Conservation (phyloP, 1,139 yeast species). For the Sugiyamaella castrensis region DNA sequence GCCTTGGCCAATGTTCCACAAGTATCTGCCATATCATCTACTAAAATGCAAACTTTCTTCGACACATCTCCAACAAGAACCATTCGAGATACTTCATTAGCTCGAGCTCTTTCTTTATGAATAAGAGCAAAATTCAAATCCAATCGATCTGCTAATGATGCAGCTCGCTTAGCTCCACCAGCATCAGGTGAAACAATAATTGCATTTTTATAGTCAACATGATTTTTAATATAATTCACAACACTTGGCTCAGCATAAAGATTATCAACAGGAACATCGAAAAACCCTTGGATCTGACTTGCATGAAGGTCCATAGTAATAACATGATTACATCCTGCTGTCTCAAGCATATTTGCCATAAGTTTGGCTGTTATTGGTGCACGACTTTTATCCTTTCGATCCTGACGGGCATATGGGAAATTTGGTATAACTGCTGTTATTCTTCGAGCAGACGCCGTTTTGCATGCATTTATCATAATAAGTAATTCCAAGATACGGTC, state of each 20-base stretch:
- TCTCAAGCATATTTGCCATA: constrained; percentile 90
- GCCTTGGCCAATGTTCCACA: constrained; percentile 97
- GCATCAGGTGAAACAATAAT: constrained; percentile 97
- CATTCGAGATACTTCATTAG: constrained; percentile 93
- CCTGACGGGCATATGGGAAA: constrained; percentile 97
- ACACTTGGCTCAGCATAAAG: constrained; percentile 95
- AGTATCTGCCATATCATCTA: constrained; percentile 98
- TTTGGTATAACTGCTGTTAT: constrained; percentile 94
- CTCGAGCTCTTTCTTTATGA: constrained; percentile 93
- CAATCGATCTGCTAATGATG: constrained; percentile 87
- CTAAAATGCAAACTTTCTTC: constrained; percentile 81
- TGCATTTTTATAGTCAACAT: constrained; percentile 62
- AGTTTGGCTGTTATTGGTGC: constrained; percentile 97
- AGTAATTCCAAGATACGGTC: constrained; percentile 83
- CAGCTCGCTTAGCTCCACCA: constrained; percentile 98
- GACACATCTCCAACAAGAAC: constrained; percentile 95
- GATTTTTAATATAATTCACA: constrained; percentile 78
- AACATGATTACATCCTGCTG: constrained; percentile 96
- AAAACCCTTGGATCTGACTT: constrained; percentile 95
- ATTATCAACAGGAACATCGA: constrained; percentile 94
- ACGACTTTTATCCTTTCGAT: constrained; percentile 90
- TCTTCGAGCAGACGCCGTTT: constrained; percentile 90
- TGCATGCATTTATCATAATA: constrained; percentile 93
- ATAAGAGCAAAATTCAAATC: constrained; percentile 94
- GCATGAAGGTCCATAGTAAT: constrained; percentile 98